Base-by-base conservation (phyloP, 2,329 filamentous ascomycete species). In the Claviceps paspali region DNA sequence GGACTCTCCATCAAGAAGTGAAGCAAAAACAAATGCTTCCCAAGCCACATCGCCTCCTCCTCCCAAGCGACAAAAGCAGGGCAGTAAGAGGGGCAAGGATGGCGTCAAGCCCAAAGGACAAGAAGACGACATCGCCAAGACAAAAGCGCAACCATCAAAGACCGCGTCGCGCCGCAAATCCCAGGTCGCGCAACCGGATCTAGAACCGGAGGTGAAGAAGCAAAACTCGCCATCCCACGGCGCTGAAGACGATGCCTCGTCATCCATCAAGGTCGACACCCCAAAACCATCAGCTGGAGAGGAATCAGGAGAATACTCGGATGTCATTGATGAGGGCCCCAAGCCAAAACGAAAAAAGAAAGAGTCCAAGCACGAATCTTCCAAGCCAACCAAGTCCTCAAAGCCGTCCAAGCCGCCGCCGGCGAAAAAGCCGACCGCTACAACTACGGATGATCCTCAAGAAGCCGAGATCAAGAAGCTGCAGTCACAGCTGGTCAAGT, bases 401-500 rank as follows among this genome's bases (percentile, higher is more conserved):
- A 59, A 57, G 33, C 35, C 45, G 5, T 23, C 50, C 24, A 61
- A 57, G 34, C 32, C 49, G 35, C 31, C 49, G 12, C 33, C 38
- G 5, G 23, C 35, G 33, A 57, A 54, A 43, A 55, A 49, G 41
- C 56, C 60, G 3, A 24, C 21, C 11, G 7, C 34, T 8, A 29
- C 50, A 15, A 41, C 47, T 6, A 35, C 56, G 2, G 52, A 60
- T 14, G 53, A 85, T 44, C 73, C 79, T 0, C 72, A 86, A 42
- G 75, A 84, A 41, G 76, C 73, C 3, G 82, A 93, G 54, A 81
- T 95, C 53, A 96, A 94, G 57, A 81, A 78, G 34, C 66, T 96
- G 3, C 88, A 96, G 60, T 73, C 76, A 7, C 85, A 88, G 57
- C 70, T 98, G 6, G 62, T 79, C 32, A 94, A 95, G 58, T 98